Evolutionary conservation across 108 stramenopile species (phyloP), one percentile per base, ranked within the genome.

Genomic region (Pseudonitzschia delicatissima): DNA sequence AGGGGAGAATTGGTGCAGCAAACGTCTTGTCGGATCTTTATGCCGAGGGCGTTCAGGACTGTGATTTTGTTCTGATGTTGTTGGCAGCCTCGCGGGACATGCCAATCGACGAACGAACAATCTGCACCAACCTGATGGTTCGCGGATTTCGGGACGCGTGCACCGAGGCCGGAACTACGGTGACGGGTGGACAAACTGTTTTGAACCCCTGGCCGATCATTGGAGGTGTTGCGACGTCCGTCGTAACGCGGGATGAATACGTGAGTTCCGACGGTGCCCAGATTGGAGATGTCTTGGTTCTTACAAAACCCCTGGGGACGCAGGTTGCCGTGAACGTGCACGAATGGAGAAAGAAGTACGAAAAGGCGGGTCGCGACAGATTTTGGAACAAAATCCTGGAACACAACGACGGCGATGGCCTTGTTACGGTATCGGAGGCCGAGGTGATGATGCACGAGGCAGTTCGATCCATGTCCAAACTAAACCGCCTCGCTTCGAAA

Each of bases 121-220:
- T 93, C 40, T 88, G 87, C 61, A 93, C 92, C 9, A 65, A 74
- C 37, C 80, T 83, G 66, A 90, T 93, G 87, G 84, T 93, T 0
- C 66, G 81, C 15, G 92, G 92, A 3, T 93, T 93, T 69, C 82
- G 82, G 9, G 89, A 91, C 73, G 86, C 89, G 11, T 87, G 87
- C 62, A 31, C 64, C 25, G 87, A 90, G 52, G 88, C 88, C 17
- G 87, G 67, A 42, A 87, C 88, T 34, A 29, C 70, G 40, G 76
- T 93, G n/a, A 88, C 87, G 27, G 92, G 92, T 9, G 92, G 92
- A 21, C 92, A 93, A 75, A 93, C 92, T 0, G 92, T 93, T 12
- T 58, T 88, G 51, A 93, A 93, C 74, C 92, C 92, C 8, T 93
- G 92, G 92, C 87, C 89, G 12, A 88, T 93, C 27, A 90, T 93